These are phyloP conservation scores for Microsporum audouinii DNA, from an alignment of 2,329 filamentous ascomycete species.

Conservation along the genomic window DNA sequence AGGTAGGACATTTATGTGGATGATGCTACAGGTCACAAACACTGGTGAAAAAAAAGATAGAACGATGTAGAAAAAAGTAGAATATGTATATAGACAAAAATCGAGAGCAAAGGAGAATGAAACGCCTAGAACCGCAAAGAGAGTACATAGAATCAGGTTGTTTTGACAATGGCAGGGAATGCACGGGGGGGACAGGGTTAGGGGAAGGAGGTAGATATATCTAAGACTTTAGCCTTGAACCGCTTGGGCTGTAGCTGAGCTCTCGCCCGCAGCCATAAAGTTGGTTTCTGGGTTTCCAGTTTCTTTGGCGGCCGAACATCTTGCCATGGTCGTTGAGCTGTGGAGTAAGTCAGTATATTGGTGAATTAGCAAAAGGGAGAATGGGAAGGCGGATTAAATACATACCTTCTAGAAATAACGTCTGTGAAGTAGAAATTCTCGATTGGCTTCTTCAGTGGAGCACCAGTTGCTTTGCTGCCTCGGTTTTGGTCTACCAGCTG, in stretches of 20 bases:
- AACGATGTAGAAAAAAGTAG: conserved; percentile 11
- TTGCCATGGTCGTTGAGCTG: conserved; percentile 95
- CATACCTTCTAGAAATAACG: conserved; percentile 85
- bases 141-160: conserved; percentile 12
- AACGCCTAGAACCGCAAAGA: conserved; percentile 11
- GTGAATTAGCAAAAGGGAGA: conserved; percentile 6
- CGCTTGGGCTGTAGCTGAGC: conserved; percentile 4
- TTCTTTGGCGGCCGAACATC: conserved; percentile 87
- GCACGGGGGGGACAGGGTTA: conserved; percentile 2
- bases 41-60: not conserved
- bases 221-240: conserved; percentile 5
- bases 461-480: conserved; percentile 60
- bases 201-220: not conserved
- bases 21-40: conserved; percentile 4
- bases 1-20: not conserved
- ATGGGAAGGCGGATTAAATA: conserved; percentile 17
- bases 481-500: conserved; percentile 96
- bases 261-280: conserved; percentile 60
- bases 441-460: conserved; percentile 70
- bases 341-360: conserved; percentile 3
- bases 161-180: conserved; percentile 10
- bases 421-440: conserved; percentile 99
- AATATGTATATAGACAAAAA: conserved; percentile 14
- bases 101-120: conserved; percentile 14
- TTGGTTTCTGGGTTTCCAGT: conserved; percentile 67